Base-by-base conservation (phyloP, 2,329 filamentous ascomycete genomes). In the Penicillium sp. region DNA sequence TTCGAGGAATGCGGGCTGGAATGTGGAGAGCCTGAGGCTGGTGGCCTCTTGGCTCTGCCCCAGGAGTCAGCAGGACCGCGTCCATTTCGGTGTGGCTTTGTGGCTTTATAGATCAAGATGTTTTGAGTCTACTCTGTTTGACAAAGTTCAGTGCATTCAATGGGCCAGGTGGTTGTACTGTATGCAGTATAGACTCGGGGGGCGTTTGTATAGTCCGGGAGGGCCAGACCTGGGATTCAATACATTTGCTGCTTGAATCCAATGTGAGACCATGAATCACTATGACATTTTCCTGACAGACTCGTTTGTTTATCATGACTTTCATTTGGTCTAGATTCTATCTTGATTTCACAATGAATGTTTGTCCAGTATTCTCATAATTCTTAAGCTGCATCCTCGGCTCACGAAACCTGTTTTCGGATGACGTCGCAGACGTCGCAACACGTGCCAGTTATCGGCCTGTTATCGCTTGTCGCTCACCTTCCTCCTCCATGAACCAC, bases 401-500 rank as follows among this genome's bases (percentile, higher is more conserved):
- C 50, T 10, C 52, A 31, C 31, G 14, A 33, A 33, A 24, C 19
- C 50, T 49, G 35, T 37, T 56, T n/a, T 47, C 51, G 54, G 54
- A 68, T 68, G 66, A 68, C 63, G 62, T 68, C 56, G 54, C 44
- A 56, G 66, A 68, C 63, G 62, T 68, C 56, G 54, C 44, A 56
- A 58, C 67, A 67, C 65, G 66, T 68, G 66, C 63, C 56, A 52
- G 50, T 60, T 62, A 62, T 60, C 58, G 41, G 47, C 39, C 41
- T 54, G 40, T 56, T 52, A 57, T 57, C 49, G 41, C 41, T 19
- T 22, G 49, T 33, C 33, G 35, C 31, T 50, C 56, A 19, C 43
- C 54, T 52, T 49, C 27, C 36, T 58, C 35, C 55, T 58, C 47
- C 43, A 62, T 63, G 59, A 54, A 58, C 54, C 52, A 47, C 27